Evolutionary conservation across 257 asterid species (phyloP), one percentile per base, ranked within the genome.

Genomic region (Plantago ovata): DNA sequence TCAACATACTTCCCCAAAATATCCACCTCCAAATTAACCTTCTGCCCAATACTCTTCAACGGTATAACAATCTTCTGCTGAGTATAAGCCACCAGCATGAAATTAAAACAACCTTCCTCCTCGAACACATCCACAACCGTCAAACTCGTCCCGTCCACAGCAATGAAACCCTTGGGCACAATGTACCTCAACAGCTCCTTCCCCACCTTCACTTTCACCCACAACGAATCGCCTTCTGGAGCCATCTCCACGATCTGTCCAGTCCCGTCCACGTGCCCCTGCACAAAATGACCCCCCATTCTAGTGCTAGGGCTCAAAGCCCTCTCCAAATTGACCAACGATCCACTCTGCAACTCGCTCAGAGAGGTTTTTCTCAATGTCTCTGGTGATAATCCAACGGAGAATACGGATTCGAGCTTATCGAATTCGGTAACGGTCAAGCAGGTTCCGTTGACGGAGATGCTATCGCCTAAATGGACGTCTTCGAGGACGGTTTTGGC

Each of bases 201-300:
- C 0, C 46, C 70, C 22, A 76, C 73, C 67, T 69, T 86, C 39
- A 86, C 90, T 38, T 82, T 89, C 63, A 89, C 83, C 95, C 95
- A 89, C 70, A 89, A 48, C 0, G 95, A 89, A 56, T 86, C 95
- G 10, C 97, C 93, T 65, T 89, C 97, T 0, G 78, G 56, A 18
- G 58, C 60, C 66, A 66, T 69, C 9, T 72, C 85, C 44, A 82
- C 84, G 10, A 89, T 89, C 53, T 73, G 75, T 7, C 95, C 97
- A 0, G 95, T 89, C 47, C 86, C 93, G 58, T 89, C 97, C 12
- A 86, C 95, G 55, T 89, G 97, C 4, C 95, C 97, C 82, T 89
- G 97, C 72, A 84, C 95, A 52, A 86, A 86, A 63, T 89, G 95
- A 9, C 97, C 97, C 33, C 97, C 95, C 97, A 89, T 86, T 64